Base-by-base conservation (phyloP, 495 filamentous ascomycete species). In the Podospora tetraspora region DNA sequence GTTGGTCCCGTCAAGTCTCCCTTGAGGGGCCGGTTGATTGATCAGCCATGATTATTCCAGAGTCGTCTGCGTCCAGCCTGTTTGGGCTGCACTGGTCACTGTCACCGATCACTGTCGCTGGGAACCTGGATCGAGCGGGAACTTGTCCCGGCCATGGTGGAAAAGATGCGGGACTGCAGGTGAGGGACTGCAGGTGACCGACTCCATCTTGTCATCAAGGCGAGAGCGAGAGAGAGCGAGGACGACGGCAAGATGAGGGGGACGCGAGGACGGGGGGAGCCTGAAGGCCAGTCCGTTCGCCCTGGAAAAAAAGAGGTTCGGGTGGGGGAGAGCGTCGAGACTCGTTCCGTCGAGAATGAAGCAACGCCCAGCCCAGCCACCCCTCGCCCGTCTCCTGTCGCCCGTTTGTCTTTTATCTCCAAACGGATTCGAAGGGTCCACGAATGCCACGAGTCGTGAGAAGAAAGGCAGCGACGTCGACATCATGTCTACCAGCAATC, bases 341-440 rank as follows among this genome's bases (percentile, higher is more conserved):
- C 43, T 52, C 19, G 16, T n/a, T n/a, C 43, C 43, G 43, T n/a
- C 43, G 43, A 52, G 43, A 52, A 52, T 52, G 43, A 52, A 52
- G 43, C 21, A 64, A 24, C 19, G 43, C 43, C 62, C 62, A 57
- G 43, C 22, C 43, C 24, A 24, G 32, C 62, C 43, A 37, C 62
- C 62, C 29, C 37, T 43, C 16, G 16, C 13, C 37, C 4, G 37
- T 43, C 16, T 5, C 13, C 37, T 0, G 37, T 43, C 62, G 34
- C 62, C 34, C 62, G 37, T 64, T 63, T 34, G 25, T 24, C 24
- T 52, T 52, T 52, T 60, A 29, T 64, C 62, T 43, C 62, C 62
- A 64, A 64, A 32, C 22, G 62, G 62, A 32, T 27, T 57, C 43
- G 12, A 22, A 8, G 59, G 24, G 59, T n/a, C n/a, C n/a, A n/a